phyloP scores from a whole-genome alignment of 1,284 basidiomycete species.

The Cerrena zonata region DNA sequence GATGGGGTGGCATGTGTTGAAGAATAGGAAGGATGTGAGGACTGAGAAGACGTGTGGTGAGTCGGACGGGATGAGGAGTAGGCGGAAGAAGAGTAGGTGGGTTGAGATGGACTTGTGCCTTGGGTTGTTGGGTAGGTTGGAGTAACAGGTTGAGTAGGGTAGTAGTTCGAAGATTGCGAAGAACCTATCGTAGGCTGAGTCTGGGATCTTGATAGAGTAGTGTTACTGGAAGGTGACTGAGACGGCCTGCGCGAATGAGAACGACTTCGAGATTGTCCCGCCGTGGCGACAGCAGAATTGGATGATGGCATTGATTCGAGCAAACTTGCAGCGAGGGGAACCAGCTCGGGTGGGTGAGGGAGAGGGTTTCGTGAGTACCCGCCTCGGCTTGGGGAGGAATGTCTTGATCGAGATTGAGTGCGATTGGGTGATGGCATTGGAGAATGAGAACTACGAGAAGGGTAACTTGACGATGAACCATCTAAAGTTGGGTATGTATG shows the following conservation, averaged over 20 bases:
- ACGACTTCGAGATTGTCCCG: constrained; percentile 1
- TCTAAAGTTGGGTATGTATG: constrained; percentile 23
- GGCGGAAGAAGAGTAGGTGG: background rate
- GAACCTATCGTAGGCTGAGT: background rate
- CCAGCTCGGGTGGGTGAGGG: constrained; percentile 20
- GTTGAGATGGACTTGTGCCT: constrained; percentile 1
- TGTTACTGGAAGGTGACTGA: constrained; percentile 2
- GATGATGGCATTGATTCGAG: constrained; percentile 10
- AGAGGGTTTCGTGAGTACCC: constrained; percentile 21
- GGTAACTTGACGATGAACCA: constrained; percentile 5
- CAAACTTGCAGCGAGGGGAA: constrained; percentile 11
- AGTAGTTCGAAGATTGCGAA: background rate
- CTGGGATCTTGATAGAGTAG: background rate
- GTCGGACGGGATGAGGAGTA: background rate
- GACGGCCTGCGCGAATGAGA: background rate
- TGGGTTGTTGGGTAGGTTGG: background rate
- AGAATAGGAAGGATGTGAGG: constrained; percentile 1
- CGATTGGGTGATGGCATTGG: constrained; percentile 11
- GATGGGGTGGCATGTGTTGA: constrained; percentile 1
- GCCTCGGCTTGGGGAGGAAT: constrained; percentile 9
- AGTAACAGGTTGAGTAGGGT: background rate
- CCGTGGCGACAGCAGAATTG: constrained; percentile 4
- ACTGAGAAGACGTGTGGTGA: constrained; percentile 3
- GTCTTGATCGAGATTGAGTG: constrained; percentile 1
- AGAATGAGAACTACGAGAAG: constrained; percentile 7